Base-by-base conservation (phyloP, 441 rosid species). In the Manihot esculenta region DNA sequence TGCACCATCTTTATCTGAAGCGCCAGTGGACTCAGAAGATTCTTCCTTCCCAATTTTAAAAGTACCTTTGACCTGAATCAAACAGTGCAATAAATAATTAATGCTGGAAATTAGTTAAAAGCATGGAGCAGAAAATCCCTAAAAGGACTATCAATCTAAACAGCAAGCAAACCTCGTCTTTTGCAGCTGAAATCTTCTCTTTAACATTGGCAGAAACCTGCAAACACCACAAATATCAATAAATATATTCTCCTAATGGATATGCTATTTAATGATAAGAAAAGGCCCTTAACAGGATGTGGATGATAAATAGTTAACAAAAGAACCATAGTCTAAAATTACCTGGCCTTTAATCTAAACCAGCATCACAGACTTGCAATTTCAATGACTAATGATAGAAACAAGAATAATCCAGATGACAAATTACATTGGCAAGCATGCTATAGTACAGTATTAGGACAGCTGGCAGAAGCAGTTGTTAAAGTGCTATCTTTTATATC, bases 181-280 rank as follows among this genome's bases (percentile, higher is more conserved):
- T 82, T 66, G 89, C 93, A 75, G 95, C 87, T 57, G 95, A 84
- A 58, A 95, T 68, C 84, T 82, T 91, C 79, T 89, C 99, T 79
- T 86, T 93, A 69, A 89, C 76, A 69, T 78, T 86, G 60, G 90
- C 77, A 59, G 97, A 95, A 76, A 86, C 98, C 99, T 95, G 79
- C 56, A 81, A 71, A 51, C 41, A 30, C 47, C 42, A 64, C 0
- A 17, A 55, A 62, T 18, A 50, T 24, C 26, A 30, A 56, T 24
- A 18, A 42, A 56, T 64, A 44, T 17, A 44, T 18, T 10, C 1
- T 10, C 17, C 14, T 15, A 70, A 59, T 17, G 6, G 8, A 62
- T 7, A 26, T 24, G n/a, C 47, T 63, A 42, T 21, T 41, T 23
- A 17, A 33, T 53, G 47, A 53, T 7, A 18, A 7, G 30, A 21